Evolutionary conservation across 2,329 filamentous ascomycete species (phyloP).

Genomic region (Colletotrichum sp.): DNA sequence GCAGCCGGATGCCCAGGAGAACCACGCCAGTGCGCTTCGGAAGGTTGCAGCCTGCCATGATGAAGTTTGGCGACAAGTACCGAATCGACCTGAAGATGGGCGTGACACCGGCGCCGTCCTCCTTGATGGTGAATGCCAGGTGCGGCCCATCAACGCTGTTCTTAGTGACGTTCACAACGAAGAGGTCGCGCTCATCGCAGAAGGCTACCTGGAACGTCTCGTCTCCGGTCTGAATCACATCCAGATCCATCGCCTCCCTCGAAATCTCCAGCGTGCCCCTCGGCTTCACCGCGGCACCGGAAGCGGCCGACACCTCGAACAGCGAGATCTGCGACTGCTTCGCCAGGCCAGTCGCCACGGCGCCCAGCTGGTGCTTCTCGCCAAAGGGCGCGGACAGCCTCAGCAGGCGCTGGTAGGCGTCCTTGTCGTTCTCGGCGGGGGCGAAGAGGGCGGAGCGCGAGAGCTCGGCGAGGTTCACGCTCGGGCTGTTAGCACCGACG

Average conservation of each 20-base stretch:
- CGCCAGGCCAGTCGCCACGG: conserved; percentile 78
- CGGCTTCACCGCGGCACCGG: conserved; percentile 50
- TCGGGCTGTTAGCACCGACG: conserved; percentile 30
- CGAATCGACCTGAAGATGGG: conserved; percentile 64
- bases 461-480: conserved; percentile 53
- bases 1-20: conserved; percentile 62
- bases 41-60: conserved; percentile 63
- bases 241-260: conserved; percentile 71
- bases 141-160: conserved; percentile 49
- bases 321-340: conserved; percentile 79
- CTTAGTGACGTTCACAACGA: conserved; percentile 60
- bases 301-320: conserved; percentile 69
- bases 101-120: conserved; percentile 47
- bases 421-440: conserved; percentile 51
- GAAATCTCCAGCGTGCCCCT: conserved; percentile 56
- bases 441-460: conserved; percentile 59
- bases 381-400: conserved; percentile 55
- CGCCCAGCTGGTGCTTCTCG: conserved; percentile 66
- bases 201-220: conserved; percentile 76
- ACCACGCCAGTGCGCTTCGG: conserved; percentile 63
- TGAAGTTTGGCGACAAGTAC: conserved; percentile 62
- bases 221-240: conserved; percentile 67
- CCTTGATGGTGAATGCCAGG: conserved; percentile 61
- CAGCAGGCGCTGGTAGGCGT: conserved; percentile 64
- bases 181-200: conserved; percentile 78